These are phyloP conservation scores for Tulasnella sp. DNA, from an alignment of 768 basidiomycete genomes.

Conservation along the genomic window DNA sequence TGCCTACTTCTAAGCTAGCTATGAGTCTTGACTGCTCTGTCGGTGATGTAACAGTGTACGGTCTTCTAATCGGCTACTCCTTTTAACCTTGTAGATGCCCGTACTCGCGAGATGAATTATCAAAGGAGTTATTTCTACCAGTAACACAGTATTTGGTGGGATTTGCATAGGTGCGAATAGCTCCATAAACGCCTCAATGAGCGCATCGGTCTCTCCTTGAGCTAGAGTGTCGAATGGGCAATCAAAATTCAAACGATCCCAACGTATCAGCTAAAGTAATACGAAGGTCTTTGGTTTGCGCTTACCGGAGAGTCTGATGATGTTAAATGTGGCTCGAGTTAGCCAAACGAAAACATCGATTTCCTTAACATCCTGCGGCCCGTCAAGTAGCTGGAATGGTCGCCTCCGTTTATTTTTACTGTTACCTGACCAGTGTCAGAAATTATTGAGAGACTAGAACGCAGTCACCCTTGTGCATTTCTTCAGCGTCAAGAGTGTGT, in stretches of 20 bases:
- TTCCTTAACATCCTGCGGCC: too few species aligned
- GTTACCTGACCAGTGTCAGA: too few species aligned
- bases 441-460: too few species aligned
- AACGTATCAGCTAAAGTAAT: neutral
- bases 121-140: neutral
- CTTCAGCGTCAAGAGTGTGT: too few species aligned
- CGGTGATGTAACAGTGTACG: neutral
- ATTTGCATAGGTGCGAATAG: conserved; percentile 18
- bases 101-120: neutral
- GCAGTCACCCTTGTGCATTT: too few species aligned
- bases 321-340: conserved; percentile 17
- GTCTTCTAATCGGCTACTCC: neutral
- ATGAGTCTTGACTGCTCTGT: neutral
- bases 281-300: neutral
- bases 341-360: neutral
- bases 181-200: conserved; percentile 23
- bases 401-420: too few species aligned
- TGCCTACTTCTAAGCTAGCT: neutral
- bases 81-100: neutral
- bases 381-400: too few species aligned
- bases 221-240: conserved; percentile 27
- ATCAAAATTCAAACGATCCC: conserved; percentile 23
- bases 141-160: neutral
- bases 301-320: conserved; percentile 20
- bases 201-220: conserved; percentile 22